Base-by-base conservation (phyloP, 805 yeast species). In the Grigorovia transvaalensis region DNA sequence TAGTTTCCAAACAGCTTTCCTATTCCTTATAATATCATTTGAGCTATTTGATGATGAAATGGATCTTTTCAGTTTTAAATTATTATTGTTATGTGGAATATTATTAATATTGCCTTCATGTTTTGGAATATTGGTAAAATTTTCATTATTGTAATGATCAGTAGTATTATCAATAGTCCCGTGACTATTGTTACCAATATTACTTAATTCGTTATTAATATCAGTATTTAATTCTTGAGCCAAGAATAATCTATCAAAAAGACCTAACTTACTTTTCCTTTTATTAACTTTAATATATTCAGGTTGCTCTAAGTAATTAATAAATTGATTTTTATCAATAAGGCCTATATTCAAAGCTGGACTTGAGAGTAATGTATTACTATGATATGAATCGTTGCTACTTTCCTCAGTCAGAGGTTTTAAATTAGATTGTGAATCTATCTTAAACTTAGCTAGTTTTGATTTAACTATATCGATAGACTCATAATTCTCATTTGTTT, bases 1-100 rank as follows among this genome's bases (percentile, higher is more conserved):
- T 71, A 85, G 71, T 9, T 80, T 77, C 78, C 89, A 87, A n/a
- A 86, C 74, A 13, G 93, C 85, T 46, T 45, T 45, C 30, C 17
- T 13, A 15, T 43, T 33, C 15, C 35, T 47, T 15, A 45, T 50
- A 3, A 41, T 23, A 15, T 45, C 19, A 45, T 45, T 45, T 30
- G 47, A 11, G 9, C 38, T 33, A 33, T 11, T 45, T 45, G 47
- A 5, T 15, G 38, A 29, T 27, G 47, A 45, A 11, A 42, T 17
- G 17, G 44, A 42, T 18, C 18, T 42, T 42, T 13, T 17, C 18
- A 18, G 23, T 18, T 42, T 18, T 18, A 42, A 17, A 27, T 15
- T 17, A 27, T 15, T 17, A 45, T 45, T 45, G 15, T 15, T 38
- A 38, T 38, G 12, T 3, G 12, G n/a, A 38, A 15, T 38, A 38